These are phyloP conservation scores for Veloporphyrellus conicus DNA, from an alignment of 1,284 basidiomycete genomes.

Conservation along the genomic window DNA sequence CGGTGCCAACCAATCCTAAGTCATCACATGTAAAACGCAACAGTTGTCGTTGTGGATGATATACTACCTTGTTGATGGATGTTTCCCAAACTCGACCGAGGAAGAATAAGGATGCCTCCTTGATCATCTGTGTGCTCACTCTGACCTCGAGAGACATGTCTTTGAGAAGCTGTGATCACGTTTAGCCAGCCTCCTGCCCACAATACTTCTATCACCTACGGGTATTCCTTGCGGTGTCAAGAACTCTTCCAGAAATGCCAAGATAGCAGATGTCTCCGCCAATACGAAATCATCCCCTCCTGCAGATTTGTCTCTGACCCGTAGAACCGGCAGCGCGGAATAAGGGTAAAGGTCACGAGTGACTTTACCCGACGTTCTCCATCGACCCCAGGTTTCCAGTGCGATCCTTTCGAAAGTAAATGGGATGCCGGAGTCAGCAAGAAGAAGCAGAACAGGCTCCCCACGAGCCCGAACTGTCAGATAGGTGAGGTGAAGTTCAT, in stretches of 20 bases:
- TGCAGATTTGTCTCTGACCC: slow-evolving; percentile 14
- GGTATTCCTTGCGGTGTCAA: slow-evolving; percentile 11
- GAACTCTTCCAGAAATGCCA: slow-evolving; percentile 22
- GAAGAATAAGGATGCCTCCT: slow-evolving; percentile 27
- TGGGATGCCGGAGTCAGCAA: slow-evolving; percentile 23
- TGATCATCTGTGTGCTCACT: slow-evolving; percentile 20
- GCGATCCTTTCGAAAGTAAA: slow-evolving; percentile 20
- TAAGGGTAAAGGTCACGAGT: slow-evolving; percentile 21
- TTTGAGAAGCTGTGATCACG: slow-evolving; percentile 12
- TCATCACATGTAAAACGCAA: not conserved
- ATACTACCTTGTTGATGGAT: slow-evolving; percentile 13
- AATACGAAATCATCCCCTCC: slow-evolving; percentile 16
- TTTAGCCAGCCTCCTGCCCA: slow-evolving; percentile 5
- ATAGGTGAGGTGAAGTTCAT: slow-evolving; percentile 20
- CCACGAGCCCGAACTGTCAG: slow-evolving; percentile 24
- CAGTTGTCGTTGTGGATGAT: not conserved
- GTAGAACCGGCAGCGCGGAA: slow-evolving; percentile 26
- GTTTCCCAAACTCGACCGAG: slow-evolving; percentile 10
- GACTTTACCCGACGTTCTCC: slow-evolving; percentile 17
- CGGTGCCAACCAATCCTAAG: slow-evolving; percentile 23
- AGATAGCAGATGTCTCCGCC: slow-evolving; percentile 26
- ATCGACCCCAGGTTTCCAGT: slow-evolving; percentile 12
- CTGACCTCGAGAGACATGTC: slow-evolving; percentile 22
- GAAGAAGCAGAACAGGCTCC: slow-evolving; percentile 25
- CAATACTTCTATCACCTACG: slow-evolving; percentile 9